These are phyloP conservation scores for Fusarium multiceps DNA, from an alignment of 2,329 filamentous ascomycete species.

Conservation along the genomic window DNA sequence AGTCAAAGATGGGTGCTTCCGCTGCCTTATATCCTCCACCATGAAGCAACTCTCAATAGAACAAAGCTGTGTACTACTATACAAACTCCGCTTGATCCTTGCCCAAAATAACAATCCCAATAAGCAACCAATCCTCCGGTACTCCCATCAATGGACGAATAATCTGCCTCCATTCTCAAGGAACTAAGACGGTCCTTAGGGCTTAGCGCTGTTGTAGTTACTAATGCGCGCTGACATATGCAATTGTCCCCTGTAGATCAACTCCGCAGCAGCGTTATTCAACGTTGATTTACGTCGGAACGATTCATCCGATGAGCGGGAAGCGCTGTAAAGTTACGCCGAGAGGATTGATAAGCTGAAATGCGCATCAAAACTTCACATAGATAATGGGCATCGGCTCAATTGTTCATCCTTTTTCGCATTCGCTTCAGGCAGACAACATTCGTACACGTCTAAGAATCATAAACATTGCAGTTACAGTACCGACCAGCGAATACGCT, in stretches of 20 bases:
- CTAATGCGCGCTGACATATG: conserved; percentile 5
- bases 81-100: background rate
- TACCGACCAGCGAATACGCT: background rate
- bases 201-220: conserved; percentile 8
- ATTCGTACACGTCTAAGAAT: too few species aligned
- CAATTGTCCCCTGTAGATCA: background rate
- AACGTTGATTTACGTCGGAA: conserved; percentile 9
- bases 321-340: conserved; percentile 15
- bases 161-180: background rate
- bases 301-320: conserved; percentile 1
- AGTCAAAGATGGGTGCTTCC: background rate
- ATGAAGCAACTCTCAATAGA: background rate
- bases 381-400: background rate
- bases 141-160: background rate
- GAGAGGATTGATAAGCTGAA: conserved; percentile 12
- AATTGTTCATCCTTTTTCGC: background rate
- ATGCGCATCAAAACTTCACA: too few species aligned
- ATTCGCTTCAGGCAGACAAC: background rate
- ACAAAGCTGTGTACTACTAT: background rate
- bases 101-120: background rate
- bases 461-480: background rate
- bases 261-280: conserved; percentile 7
- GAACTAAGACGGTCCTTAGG: background rate
- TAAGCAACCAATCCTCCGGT: conserved; percentile 1
- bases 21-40: conserved; percentile 4